Base-by-base conservation (phyloP, 805 yeast genomes). In the Myxozyma kluyveri region DNA sequence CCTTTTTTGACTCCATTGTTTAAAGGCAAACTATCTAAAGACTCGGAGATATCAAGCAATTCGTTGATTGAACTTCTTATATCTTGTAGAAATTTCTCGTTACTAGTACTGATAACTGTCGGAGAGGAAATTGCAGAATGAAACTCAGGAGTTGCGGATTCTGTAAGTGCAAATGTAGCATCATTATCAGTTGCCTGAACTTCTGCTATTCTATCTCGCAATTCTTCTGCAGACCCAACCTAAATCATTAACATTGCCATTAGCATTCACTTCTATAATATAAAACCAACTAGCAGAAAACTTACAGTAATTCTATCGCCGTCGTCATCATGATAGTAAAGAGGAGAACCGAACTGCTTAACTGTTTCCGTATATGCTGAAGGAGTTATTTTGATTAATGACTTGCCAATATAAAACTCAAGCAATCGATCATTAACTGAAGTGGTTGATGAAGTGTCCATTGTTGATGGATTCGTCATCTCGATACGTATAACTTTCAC, bases 261-360 rank as follows among this genome's bases (percentile, higher is more conserved):
- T 26, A 18, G 40, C 12, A 10, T 19, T n/a, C 10, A 29, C 6
- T 4, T 5, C 31, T 31, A 18, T 35, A 17, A 9, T 18, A 18
- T 9, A 4, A n/a, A 3, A 2, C 26, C 7, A 26, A 12, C 3
- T 21, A 14, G 17, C 17, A 4, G 43, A 18, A 21, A 10, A 24
- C 57, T 17, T 50, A 53, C 57, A 14, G 51, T 46, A 21, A 53
- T 53, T 3, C 48, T 41, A 38, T 53, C 57, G 18, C 55, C 55
- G 10, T 53, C 57, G 21, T 53, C 57, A 24, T 53, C 57, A 26
- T 40, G 32, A 42, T 53, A 53, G 47, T 39, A 42, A 17, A 53
- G 32, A 18, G 50, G 51, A n/a, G 57, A 44, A 14, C 50, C 50
- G 10, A 35, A 18, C 14, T 31, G 12, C 39, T 45, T 45, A 12